Base-by-base conservation (phyloP, 83 land plant genomes). In the Larix sibirica region DNA sequence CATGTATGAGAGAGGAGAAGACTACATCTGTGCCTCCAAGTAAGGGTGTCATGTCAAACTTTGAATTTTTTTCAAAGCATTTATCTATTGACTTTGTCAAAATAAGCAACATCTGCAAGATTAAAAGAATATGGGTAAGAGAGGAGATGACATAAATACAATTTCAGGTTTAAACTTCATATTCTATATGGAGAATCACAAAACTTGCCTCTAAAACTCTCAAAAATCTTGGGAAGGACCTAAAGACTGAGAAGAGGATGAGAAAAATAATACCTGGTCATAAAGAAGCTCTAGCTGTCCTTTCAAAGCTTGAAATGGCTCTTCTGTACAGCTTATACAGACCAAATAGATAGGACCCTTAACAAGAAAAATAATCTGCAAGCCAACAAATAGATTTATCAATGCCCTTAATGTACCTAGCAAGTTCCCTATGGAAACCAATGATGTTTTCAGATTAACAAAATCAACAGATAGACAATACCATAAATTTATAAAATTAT, bases 261-360 rank as follows among this genome's bases (percentile, higher is more conserved):
- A 31, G 40, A 23, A 60, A 4, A 40, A 40, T 20, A 67, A 42
- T 85, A 97, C 99, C 97, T 97, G 99, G 68, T 94, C 96, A 88
- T 97, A 95, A n/a, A 97, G 86, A 62, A 97, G 96, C 79, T 96
- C 98, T 86, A 97, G 82, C 84, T 97, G 99, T 23, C 91, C 88
- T 83, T 83, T 93, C 38, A 97, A 62, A 82, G 92, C 91, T 64
- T 94, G 94, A 84, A 88, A 88, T 50, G 98, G 94, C 87, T 97
- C 99, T 61, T 96, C 98, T 17, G 99, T 97, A 66, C 99, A 92
- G 86, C 96, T 93, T 77, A 97, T 97, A 84, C 97, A 93, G 28
- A 97, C 99, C 81, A 96, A 87, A 82, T 96, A 97, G 77, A 97
- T 88, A 9, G 99, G 99, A 67, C 99, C 99, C 85, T 96, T 96